Evolutionary conservation across 768 basidiomycete genomes (phyloP), one percentile per base, ranked within the genome.

Genomic region (Chalciporus pseudorubinellus): DNA sequence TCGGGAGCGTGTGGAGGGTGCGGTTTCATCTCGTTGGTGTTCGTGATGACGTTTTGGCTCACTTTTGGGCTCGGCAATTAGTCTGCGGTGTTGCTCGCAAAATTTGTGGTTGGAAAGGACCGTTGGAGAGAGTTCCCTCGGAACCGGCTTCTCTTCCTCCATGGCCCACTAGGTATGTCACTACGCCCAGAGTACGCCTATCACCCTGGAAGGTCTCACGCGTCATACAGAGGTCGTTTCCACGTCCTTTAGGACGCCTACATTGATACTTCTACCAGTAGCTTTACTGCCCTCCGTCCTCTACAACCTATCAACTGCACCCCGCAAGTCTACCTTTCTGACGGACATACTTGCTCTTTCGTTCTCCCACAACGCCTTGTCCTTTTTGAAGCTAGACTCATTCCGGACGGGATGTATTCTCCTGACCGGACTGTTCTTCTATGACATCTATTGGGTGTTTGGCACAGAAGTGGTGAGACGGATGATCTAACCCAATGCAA

Each of bases 371-470:
- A 89, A 87, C 57, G 86, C 91, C 4, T 72, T 98, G 46, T 77
- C 83, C 33, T 67, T 94, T 53, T 74, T 98, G 59, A 87, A 85
- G 66, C 69, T 98, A 28, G 95, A 98, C 68, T 89, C 89, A 9
- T 95, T 98, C 77, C 70, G 77, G 61, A 97, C 95, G 14, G 95
- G 93, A 7, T 78, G 78, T 36, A 81, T 92, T 53, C 77, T 98
- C 3, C 75, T 99, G 6, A 78, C 79, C 3, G 93, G 91, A 5
- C 74, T 99, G 20, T 92, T 98, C 71, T 41, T 97, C 38, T 98
- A 98, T 65, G 95, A 98, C 65, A 81, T 97, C 36, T 95, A 86
- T 80, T 97, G 91, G 91, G 92, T 95, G 3, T 95, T 94, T 66
- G 89, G 89, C 18, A 89, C 88, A 0, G 80, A 84, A 61, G 89